Percentiles rank a stretch among this genome's conserved stretches.
Conservation (phyloP, 2,329 filamentous ascomycete species). For the Atkinsonella texensis region DNA sequence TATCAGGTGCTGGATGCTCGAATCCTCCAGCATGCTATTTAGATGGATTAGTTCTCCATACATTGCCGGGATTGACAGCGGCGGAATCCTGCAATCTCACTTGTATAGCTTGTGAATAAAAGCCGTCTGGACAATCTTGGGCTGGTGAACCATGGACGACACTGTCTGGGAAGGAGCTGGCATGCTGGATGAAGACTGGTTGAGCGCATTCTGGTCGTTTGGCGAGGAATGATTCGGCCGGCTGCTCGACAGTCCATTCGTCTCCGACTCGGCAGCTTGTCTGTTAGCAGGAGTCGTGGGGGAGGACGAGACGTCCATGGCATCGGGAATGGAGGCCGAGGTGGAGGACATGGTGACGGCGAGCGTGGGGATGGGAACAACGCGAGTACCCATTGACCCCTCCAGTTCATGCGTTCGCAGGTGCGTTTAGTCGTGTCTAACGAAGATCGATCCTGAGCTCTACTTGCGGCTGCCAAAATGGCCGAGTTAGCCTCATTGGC, state of each 20-base stretch:
- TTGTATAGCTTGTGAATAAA: slow-evolving; percentile 99
- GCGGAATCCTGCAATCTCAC: slow-evolving; percentile 37
- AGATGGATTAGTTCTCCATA: too few species aligned
- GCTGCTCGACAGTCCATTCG: slow-evolving; percentile 23
- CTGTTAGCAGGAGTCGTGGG: slow-evolving; percentile 31
- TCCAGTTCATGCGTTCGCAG: neutral
- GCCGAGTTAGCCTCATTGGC: slow-evolving; percentile 1
- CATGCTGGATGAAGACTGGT: slow-evolving; percentile 28
- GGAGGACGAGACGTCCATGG: slow-evolving; percentile 50
- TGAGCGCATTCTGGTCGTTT: slow-evolving; percentile 23
- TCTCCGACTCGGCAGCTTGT: slow-evolving; percentile 31
- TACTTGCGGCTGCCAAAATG: neutral
- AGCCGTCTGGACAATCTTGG: slow-evolving; percentile 95
- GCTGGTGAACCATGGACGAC: slow-evolving; percentile 74
- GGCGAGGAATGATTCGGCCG: slow-evolving; percentile 25
- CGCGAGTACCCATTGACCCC: slow-evolving; percentile 29
- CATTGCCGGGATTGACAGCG: too few species aligned
- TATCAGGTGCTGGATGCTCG: slow-evolving; percentile 84
- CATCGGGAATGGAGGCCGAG: slow-evolving; percentile 45
- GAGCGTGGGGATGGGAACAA: slow-evolving; percentile 44
- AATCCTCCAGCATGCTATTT: slow-evolving; percentile 86
- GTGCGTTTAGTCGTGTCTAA: neutral
- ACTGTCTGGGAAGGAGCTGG: slow-evolving; percentile 35
- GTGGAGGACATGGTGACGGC: slow-evolving; percentile 47
- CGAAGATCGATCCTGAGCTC: neutral